Percentiles rank a stretch among this genome's conserved stretches.
phyloP scores from a whole-genome alignment of 768 basidiomycete species.

The Candolleomyces aberdarensis region DNA sequence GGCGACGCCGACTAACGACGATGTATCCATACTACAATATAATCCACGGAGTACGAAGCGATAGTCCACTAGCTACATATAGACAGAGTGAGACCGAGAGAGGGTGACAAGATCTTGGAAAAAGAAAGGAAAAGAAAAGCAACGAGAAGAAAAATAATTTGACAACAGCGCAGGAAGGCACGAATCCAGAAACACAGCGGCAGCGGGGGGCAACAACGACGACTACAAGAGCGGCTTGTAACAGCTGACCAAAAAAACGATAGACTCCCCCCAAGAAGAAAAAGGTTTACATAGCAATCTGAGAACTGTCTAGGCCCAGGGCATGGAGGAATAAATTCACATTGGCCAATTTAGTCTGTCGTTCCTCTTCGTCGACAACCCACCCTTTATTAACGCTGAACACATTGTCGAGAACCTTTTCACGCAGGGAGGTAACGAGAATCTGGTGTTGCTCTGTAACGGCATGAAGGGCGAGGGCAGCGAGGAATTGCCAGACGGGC shows the following conservation, averaged over 20 bases:
- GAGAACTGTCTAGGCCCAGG: conserved; percentile 64
- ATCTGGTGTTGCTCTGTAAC: conserved; percentile 84
- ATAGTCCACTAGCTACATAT: background rate
- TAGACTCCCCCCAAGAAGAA: background rate
- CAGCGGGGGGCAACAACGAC: background rate
- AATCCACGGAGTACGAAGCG: conserved; percentile 1
- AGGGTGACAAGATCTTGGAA: background rate
- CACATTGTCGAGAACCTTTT: conserved; percentile 93
- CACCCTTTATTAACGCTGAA: conserved; percentile 74
- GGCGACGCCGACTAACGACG: background rate
- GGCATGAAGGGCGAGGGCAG: conserved; percentile 83
- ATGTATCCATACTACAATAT: conserved; percentile 3
- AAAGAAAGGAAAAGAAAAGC: conserved; percentile 1
- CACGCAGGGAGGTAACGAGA: conserved; percentile 81
- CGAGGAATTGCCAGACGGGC: conserved; percentile 94
- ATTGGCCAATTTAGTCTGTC: conserved; percentile 79
- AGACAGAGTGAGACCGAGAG: background rate
- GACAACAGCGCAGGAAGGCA: background rate
- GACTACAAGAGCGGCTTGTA: background rate
- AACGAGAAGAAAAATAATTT: background rate
- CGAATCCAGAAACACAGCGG: background rate
- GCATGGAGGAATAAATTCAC: conserved; percentile 90
- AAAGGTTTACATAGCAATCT: conserved; percentile 53
- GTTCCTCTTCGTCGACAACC: conserved; percentile 68
- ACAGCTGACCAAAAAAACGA: background rate